Conservation (phyloP, 306 rosid genomes). For the Rosa persica region DNA sequence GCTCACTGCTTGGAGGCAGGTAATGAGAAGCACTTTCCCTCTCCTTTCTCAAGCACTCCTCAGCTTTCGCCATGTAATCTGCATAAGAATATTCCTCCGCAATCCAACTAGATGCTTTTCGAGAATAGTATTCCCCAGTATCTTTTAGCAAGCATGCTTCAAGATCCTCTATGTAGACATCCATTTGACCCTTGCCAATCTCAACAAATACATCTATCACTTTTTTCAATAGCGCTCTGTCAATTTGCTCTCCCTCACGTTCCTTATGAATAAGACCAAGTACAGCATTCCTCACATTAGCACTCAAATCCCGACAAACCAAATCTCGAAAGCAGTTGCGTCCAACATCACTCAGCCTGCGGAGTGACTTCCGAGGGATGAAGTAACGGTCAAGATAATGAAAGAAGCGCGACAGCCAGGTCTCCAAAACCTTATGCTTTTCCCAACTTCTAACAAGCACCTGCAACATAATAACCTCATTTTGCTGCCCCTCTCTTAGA, state of each 20-base stretch:
- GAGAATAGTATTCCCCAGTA: conserved; percentile 49
- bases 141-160: conserved; percentile 53
- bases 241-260: conserved; percentile 72
- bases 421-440: conserved; percentile 34
- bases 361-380: conserved; percentile 18
- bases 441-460: conserved; percentile 61
- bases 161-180: conserved; percentile 48
- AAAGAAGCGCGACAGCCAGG: conserved; percentile 34
- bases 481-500: conserved; percentile 38
- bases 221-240: conserved; percentile 50
- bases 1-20: conserved; percentile 11
- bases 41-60: conserved; percentile 35
- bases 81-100: conserved; percentile 51
- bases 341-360: conserved; percentile 27
- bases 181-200: conserved; percentile 58
- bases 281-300: conserved; percentile 42
- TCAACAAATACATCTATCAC: conserved; percentile 56
- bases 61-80: conserved; percentile 55
- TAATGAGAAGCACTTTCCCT: conserved; percentile 26
- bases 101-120: conserved; percentile 60
- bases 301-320: conserved; percentile 32
- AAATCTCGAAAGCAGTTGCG: conserved; percentile 26
- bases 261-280: conserved; percentile 55
- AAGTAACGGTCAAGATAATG: conserved; percentile 34
- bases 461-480: conserved; percentile 55